Conservation (phyloP, 202 grass and related monocot genomes). For the Eragrostis tef region DNA sequence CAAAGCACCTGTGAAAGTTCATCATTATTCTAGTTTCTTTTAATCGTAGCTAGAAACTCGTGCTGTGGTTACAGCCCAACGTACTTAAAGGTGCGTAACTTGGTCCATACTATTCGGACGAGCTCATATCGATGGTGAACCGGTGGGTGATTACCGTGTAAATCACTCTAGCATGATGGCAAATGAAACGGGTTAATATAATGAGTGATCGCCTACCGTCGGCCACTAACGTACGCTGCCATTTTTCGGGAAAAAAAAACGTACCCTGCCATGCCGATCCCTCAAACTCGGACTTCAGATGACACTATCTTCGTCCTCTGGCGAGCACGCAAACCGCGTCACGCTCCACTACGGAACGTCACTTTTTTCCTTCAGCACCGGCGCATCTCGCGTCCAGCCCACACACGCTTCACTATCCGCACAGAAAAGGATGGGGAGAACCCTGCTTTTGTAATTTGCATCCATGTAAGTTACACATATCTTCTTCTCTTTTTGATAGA, state of each 20-base stretch:
- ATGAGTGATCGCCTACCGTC: neutral
- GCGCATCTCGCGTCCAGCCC: neutral
- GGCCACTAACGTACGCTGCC: constrained; percentile 1
- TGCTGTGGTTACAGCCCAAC: neutral
- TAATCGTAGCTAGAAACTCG: no score
- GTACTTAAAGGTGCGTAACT: neutral
- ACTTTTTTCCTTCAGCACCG: neutral
- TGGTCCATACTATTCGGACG: neutral
- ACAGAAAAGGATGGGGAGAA: constrained; percentile 6
- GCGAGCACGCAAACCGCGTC: constrained; percentile 44
- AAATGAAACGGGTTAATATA: neutral
- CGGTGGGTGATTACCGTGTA: constrained; percentile 35
- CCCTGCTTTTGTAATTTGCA: neutral
- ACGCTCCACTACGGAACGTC: constrained; percentile 28
- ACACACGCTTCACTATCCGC: neutral
- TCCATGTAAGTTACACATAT: neutral
- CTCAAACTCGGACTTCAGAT: neutral
- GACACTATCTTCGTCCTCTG: constrained; percentile 18
- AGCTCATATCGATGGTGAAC: neutral
- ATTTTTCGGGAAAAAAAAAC: no score
- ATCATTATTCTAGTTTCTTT: no score
- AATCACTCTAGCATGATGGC: constrained; percentile 39
- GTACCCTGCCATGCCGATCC: neutral
- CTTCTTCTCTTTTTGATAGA: neutral
- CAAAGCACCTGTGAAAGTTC: no score